Conservation (phyloP, 352 stramenopile genomes). For the Pythium biforme region DNA sequence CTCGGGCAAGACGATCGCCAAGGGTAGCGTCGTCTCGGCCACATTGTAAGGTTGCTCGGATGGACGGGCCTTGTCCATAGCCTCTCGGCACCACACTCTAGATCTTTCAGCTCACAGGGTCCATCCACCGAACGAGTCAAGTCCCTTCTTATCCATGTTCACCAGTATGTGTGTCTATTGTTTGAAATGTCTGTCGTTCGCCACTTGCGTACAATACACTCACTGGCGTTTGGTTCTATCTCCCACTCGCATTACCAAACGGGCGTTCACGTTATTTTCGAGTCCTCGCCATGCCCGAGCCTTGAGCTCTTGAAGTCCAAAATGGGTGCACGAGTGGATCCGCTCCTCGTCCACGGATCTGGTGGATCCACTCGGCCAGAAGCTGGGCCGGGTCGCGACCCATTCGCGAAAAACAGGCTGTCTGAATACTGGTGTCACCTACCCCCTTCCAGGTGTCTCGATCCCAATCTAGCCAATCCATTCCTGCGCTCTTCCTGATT, state of each 20-base stretch:
- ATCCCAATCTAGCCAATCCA: neutral
- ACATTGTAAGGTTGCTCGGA: slow-evolving; percentile 19
- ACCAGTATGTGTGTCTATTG: slow-evolving; percentile 3
- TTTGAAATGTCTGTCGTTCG: neutral
- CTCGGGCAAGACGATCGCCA: slow-evolving; percentile 10
- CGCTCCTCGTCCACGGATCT: neutral
- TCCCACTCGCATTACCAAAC: neutral
- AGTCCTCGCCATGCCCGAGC: no score
- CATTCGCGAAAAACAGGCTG: slow-evolving; percentile 11
- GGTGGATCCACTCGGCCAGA: neutral
- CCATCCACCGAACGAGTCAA: slow-evolving; percentile 5
- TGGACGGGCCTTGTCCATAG: neutral
- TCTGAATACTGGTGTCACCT: slow-evolving; percentile 5
- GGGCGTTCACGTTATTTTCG: no score
- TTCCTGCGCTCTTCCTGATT: neutral
- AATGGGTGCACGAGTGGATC: neutral
- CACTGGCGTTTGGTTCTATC: neutral
- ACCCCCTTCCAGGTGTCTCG: neutral
- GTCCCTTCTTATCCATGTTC: neutral
- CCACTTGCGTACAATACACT: neutral
- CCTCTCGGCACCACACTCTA: neutral
- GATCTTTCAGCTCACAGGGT: slow-evolving; percentile 2
- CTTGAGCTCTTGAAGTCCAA: no score
- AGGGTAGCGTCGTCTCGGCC: slow-evolving; percentile 26
- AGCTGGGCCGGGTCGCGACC: neutral